Conservation (phyloP, 78 protist genomes). For the Monosiga brevicollis region DNA sequence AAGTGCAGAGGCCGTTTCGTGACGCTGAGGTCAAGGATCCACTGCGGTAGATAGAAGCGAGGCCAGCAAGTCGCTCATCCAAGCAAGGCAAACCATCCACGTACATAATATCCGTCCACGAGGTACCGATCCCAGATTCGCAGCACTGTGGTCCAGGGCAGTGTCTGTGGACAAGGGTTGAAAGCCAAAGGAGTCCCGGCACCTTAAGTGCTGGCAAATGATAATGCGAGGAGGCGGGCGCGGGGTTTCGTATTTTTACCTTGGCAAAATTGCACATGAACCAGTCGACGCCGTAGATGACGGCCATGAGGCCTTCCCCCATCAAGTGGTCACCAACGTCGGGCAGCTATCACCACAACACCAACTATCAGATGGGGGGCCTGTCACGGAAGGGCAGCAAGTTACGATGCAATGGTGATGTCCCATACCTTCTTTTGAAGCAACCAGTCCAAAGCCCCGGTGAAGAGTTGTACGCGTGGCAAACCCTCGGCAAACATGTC, state of each 20-base stretch:
- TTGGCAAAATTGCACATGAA: slow-evolving; percentile 39
- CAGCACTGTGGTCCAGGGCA: slow-evolving; percentile 42
- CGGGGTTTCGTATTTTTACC: not conserved
- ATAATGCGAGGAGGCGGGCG: too few species aligned
- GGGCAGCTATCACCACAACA: not conserved
- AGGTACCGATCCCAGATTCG: slow-evolving; percentile 53
- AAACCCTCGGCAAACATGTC: not conserved
- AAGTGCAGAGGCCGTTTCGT: too few species aligned
- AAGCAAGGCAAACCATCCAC: too few species aligned
- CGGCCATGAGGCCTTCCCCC: slow-evolving; percentile 33
- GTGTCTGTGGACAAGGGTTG: not conserved
- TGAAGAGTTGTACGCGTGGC: not conserved
- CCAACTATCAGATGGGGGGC: too few species aligned
- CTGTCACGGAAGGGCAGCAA: too few species aligned
- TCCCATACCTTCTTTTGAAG: not conserved
- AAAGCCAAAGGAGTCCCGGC: too few species aligned
- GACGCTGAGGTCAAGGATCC: too few species aligned
- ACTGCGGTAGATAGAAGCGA: too few species aligned
- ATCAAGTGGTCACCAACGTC: not conserved
- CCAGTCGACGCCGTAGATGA: slow-evolving; percentile 38
- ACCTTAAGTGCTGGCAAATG: too few species aligned
- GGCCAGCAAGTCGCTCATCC: too few species aligned
- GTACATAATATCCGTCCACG: slow-evolving; percentile 23
- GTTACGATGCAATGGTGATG: too few species aligned
- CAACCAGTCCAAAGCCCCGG: not conserved